phyloP scores from a whole-genome alignment of 2,329 filamentous ascomycete species.

The Beauveria sp. region DNA sequence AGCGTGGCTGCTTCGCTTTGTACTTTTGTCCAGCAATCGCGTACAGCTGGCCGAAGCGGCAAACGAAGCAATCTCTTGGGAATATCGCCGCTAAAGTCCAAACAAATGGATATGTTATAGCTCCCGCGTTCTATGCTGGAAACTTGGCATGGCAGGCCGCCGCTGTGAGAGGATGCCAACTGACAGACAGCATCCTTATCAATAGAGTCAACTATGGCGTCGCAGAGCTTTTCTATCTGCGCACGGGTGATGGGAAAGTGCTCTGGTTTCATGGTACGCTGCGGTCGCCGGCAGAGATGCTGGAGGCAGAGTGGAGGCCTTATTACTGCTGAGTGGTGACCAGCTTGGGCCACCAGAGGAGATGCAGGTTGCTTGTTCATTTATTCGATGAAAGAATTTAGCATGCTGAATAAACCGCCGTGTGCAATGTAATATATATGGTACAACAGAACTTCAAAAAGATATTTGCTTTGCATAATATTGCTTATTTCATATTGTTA shows the following conservation, averaged over 20 bases:
- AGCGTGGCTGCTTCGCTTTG: conserved; percentile 1
- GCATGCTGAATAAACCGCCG: no score
- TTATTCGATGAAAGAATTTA: no score
- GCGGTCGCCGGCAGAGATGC: neutral
- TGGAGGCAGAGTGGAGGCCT: no score
- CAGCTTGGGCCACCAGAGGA: no score
- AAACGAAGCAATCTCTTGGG: neutral
- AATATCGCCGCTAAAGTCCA: neutral
- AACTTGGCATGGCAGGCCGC: neutral
- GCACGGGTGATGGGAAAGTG: neutral
- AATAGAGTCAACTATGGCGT: neutral
- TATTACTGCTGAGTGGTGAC: neutral
- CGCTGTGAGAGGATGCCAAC: neutral
- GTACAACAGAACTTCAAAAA: no score
- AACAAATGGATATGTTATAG: neutral
- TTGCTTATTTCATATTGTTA: no score
- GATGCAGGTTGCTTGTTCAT: no score
- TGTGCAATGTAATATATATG: no score
- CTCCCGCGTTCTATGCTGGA: neutral
- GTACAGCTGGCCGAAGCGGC: neutral
- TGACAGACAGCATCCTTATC: neutral
- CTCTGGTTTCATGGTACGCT: neutral
- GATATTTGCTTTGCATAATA: no score
- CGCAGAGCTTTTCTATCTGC: neutral
- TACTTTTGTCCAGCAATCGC: neutral